These are phyloP conservation scores for Lignosus rhinocerotis DNA, from an alignment of 1,284 basidiomycete species.

Conservation along the genomic window DNA sequence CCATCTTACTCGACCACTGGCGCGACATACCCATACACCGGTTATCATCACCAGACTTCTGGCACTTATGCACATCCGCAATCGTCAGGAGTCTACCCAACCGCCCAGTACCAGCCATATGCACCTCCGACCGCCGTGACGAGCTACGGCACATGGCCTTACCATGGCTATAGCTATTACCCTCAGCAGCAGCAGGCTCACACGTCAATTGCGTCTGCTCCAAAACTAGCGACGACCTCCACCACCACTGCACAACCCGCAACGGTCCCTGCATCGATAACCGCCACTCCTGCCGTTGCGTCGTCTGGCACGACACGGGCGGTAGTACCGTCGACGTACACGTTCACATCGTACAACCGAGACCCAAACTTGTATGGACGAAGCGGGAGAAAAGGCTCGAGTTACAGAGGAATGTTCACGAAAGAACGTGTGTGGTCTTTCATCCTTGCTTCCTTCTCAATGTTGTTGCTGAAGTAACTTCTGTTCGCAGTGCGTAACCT, in stretches of 20 bases:
- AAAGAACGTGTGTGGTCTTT: constrained; percentile 66
- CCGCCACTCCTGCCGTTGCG: constrained; percentile 23
- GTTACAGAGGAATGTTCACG: constrained; percentile 68
- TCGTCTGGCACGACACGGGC: constrained; percentile 16
- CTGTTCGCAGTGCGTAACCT: constrained; percentile 68
- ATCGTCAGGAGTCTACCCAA: constrained; percentile 31
- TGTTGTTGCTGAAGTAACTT: constrained; percentile 1
- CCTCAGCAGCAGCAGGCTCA: constrained; percentile 20
- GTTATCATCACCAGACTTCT: constrained; percentile 25
- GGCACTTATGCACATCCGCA: constrained; percentile 26
- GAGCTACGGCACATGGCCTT: constrained; percentile 36
- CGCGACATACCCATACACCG: constrained; percentile 29
- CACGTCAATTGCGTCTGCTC: constrained; percentile 6
- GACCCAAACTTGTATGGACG: constrained; percentile 46
- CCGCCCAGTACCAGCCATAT: constrained; percentile 32
- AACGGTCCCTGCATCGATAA: constrained; percentile 22
- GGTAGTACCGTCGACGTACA: constrained; percentile 26
- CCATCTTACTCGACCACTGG: constrained; percentile 25
- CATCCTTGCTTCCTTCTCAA: background rate
- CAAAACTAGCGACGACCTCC: constrained; percentile 21
- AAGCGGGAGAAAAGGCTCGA: constrained; percentile 57
- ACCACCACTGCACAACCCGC: constrained; percentile 21
- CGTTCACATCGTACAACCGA: constrained; percentile 57
- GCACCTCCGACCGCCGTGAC: constrained; percentile 34
- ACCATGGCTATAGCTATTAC: constrained; percentile 33